These are phyloP conservation scores for Russula griseocarnosa DNA, from an alignment of 768 basidiomycete genomes.

Conservation along the genomic window DNA sequence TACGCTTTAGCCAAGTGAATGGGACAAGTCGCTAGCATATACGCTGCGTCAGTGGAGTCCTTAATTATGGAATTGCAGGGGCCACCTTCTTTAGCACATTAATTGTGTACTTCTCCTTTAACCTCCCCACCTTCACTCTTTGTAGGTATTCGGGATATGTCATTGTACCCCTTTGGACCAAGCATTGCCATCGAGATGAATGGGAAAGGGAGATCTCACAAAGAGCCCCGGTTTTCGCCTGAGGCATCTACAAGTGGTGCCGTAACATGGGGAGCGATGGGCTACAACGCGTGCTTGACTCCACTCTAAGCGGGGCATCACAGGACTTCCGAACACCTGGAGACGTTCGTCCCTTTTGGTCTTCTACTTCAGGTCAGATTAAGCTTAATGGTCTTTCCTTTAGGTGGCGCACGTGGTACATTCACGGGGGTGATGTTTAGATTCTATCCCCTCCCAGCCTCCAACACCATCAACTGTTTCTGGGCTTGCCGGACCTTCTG, in stretches of 20 bases:
- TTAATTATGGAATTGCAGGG: conserved; percentile 70
- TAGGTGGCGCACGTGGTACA: conserved; percentile 60
- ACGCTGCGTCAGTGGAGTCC: conserved; percentile 54
- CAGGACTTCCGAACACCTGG: conserved; percentile 57
- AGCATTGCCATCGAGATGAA: conserved; percentile 42
- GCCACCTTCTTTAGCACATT: conserved; percentile 74
- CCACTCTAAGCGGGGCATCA: conserved; percentile 65
- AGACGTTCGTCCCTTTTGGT: conserved; percentile 46
- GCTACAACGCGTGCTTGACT: conserved; percentile 60
- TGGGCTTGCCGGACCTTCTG: conserved; percentile 1
- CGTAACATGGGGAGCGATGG: conserved; percentile 52
- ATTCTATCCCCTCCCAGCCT: conserved; percentile 4
- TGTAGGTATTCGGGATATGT: conserved; percentile 67
- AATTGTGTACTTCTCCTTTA: background rate
- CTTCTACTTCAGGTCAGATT: background rate
- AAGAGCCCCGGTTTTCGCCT: conserved; percentile 30
- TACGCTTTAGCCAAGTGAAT: conserved; percentile 48
- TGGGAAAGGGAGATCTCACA: conserved; percentile 41
- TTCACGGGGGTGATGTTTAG: conserved; percentile 59
- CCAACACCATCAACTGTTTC: background rate
- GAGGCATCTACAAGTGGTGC: conserved; percentile 14
- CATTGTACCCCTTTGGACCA: conserved; percentile 59
- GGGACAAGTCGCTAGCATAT: conserved; percentile 42
- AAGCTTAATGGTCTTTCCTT: conserved; percentile 9
- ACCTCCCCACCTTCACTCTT: conserved; percentile 2